Percentiles rank a stretch among this genome's conserved stretches.
Evolutionary conservation across 306 rosid species (phyloP).

Genomic region (Elaeagnus macrophylla): DNA sequence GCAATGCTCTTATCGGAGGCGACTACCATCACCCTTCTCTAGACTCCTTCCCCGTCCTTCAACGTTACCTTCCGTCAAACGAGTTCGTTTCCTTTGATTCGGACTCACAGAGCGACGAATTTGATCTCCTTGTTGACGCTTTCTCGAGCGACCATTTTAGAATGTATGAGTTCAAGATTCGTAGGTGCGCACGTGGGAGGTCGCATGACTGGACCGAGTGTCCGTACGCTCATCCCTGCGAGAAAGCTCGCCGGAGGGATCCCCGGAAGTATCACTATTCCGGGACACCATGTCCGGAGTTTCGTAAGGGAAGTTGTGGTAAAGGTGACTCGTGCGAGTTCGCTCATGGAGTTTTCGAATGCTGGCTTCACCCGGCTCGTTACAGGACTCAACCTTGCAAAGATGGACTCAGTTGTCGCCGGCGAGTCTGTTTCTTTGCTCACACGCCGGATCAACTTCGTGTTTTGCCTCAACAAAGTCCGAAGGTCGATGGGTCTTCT

Average conservation of each 20-base stretch:
- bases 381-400: conserved; percentile 86
- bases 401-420: conserved; percentile 57
- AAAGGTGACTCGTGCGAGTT: conserved; percentile 71
- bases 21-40: conserved; percentile 21
- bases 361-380: conserved; percentile 93
- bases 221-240: conserved; percentile 85
- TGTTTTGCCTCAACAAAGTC: conserved; percentile 26
- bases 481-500: conserved; percentile 9
- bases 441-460: conserved; percentile 77
- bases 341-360: conserved; percentile 89
- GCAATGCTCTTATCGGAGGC: conserved; percentile 18
- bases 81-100: conserved; percentile 18
- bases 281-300: conserved; percentile 61
- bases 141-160: conserved; percentile 66
- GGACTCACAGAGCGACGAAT: conserved; percentile 24
- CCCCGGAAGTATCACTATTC: conserved; percentile 65
- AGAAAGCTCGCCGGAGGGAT: conserved; percentile 90
- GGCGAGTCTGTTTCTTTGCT: conserved; percentile 84
- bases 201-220: conserved; percentile 92
- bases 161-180: conserved; percentile 73
- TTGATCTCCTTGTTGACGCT: conserved; percentile 28
- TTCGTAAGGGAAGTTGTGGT: conserved; percentile 56
- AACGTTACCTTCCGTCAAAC: conserved; percentile 35
- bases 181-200: conserved; percentile 57
- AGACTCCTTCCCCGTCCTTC: conserved; percentile 30